phyloP scores from a whole-genome alignment of 2,329 filamentous ascomycete genomes.

The Clonostachys rosea region DNA sequence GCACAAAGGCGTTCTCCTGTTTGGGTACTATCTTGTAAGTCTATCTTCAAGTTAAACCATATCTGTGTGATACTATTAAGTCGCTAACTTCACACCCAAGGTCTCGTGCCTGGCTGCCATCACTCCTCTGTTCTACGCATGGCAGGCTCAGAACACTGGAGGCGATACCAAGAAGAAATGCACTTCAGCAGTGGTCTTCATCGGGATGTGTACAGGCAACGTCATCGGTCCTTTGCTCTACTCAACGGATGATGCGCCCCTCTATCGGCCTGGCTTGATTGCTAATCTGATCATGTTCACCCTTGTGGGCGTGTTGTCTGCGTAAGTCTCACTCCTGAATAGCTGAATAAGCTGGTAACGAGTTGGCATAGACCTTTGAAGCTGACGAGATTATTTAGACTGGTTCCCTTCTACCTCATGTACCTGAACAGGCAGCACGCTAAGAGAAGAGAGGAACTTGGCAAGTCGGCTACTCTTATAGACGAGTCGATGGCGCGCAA shows the following conservation, averaged over 20 bases:
- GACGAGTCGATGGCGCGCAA: slow-evolving; percentile 43
- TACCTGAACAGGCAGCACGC: slow-evolving; percentile 50
- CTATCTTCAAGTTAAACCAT: not conserved
- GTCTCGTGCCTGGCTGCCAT: slow-evolving; percentile 52
- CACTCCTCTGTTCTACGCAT: slow-evolving; percentile 51
- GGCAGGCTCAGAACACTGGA: slow-evolving; percentile 54
- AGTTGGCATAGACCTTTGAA: slow-evolving; percentile 5
- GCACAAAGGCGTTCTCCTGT: slow-evolving; percentile 36
- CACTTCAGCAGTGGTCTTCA: slow-evolving; percentile 55
- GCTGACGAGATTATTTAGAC: slow-evolving; percentile 23
- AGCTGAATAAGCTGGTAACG: not conserved
- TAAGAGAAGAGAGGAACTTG: slow-evolving; percentile 42
- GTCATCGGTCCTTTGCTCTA: slow-evolving; percentile 60
- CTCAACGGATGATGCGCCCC: slow-evolving; percentile 51
- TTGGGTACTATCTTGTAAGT: slow-evolving; percentile 48
- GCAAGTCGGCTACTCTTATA: slow-evolving; percentile 49
- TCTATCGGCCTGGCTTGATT: slow-evolving; percentile 50
- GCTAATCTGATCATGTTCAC: slow-evolving; percentile 57
- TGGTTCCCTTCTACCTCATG: slow-evolving; percentile 36
- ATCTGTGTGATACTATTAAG: not conserved
- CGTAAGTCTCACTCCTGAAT: not conserved
- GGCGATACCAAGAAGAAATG: slow-evolving; percentile 65
- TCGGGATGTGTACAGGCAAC: slow-evolving; percentile 59
- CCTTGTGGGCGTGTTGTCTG: slow-evolving; percentile 43
- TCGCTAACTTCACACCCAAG: not conserved